Evolutionary conservation across 805 yeast genomes (phyloP), one percentile per base, ranked within the genome.

Genomic region (Saccharomycopsis synnaedendra): DNA sequence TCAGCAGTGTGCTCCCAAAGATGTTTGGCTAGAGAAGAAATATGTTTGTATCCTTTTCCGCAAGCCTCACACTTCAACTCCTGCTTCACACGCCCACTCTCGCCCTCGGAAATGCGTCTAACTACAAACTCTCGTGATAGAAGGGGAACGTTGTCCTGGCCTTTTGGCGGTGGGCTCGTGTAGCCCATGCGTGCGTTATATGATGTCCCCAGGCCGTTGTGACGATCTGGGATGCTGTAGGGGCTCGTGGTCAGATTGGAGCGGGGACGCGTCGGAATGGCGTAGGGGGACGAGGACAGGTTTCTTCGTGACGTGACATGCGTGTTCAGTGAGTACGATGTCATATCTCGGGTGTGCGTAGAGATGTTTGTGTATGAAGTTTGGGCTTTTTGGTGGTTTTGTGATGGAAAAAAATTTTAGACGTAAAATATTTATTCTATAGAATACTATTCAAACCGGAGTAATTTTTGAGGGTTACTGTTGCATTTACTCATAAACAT

Each of bases 1-100:
- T 87, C 95, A 0, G 95, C 95, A 0, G 96, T 86, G 62, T 86
- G 96, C 60, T 86, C 96, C 95, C 95, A 86, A 38, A 86, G 65
- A 64, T 85, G 95, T 62, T 85, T 85, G 3, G 94, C 93, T 51
- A 85, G 70, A n/a, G 89, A 81, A 1, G 88, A 80, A 4, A 86
- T 82, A 65, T 86, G 96, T 61, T 85, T 87, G 61, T 86, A 86
- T 28, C 93, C 94, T 63, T 86, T 86, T 3, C 95, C 95, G 58
- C 96, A 86, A 3, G 93, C 86, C 62, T 87, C 94, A 67, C 95
- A 86, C 58, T 80, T 80, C 54, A 86, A 71, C 59, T 83, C 89
- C 59, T 86, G 94, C 61, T 85, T 86, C 43, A 84, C 69, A 43
- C 95, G 66, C 28, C 94, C 94, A 3, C 87, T 77, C 60, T 85